Base-by-base conservation (phyloP, 2,329 filamentous ascomycete species). In the Phaeosphaeria sp. region DNA sequence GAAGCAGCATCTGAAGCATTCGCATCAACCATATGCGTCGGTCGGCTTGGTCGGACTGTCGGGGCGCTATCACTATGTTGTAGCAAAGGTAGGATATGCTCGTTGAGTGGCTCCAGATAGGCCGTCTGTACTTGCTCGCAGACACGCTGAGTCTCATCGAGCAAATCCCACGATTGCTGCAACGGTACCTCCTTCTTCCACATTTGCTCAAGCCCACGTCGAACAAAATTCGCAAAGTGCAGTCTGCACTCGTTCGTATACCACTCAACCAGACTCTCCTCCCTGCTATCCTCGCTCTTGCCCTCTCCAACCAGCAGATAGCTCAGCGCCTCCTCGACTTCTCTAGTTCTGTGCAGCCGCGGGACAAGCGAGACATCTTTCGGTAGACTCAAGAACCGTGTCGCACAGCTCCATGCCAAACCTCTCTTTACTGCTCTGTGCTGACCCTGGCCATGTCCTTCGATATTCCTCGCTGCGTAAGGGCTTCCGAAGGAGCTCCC, bases 361-460 rank as follows among this genome's bases (percentile, higher is more conserved):
- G 59, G 52, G 18, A 61, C 56, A 33, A 72, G 59, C 39, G 68
- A 54, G 7, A 71, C 56, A n/a, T 66, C 63, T 22, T 66, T 72
- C 36, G 70, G 72, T 21, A 78, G 56, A 55, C 72, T 75, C 11
- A 82, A 61, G 53, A 77, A 80, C 39, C 79, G 68, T 2, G 80
- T 82, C n/a, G 78, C 79, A 21, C 72, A 76, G 58, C 78, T 82
- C 81, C 81, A 82, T n/a, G 78, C 78, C 47, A 74, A 65, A 46
- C 73, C 77, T 52, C 76, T 72, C 58, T 71, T 73, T 20, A 78
- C 69, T 17, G 65, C 65, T 53, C 71, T 66, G 42, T 77, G 75
- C 46, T 77, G 74, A 10, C 61, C 64, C 33, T 65, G 61, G 30
- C 64, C 82, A 58, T 78, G 58, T 75, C 50, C 76, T 71, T 56